Conservation (phyloP, 148 eudicot genomes). For the Cornus controversa region DNA sequence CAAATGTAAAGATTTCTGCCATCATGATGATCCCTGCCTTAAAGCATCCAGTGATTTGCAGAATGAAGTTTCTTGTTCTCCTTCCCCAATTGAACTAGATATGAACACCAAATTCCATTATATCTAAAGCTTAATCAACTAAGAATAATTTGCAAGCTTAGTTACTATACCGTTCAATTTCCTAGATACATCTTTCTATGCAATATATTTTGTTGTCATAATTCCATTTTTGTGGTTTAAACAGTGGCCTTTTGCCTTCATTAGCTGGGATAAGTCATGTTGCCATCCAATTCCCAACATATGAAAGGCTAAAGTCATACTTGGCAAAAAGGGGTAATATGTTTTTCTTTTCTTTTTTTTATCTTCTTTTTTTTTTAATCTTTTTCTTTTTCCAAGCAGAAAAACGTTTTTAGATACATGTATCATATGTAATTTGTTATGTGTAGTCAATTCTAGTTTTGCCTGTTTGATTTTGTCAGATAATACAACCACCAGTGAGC, state of each 20-base stretch:
- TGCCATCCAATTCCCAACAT: conserved; percentile 92
- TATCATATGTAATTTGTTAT: background rate
- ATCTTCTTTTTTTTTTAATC: background rate
- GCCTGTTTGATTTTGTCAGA: conserved; percentile 38
- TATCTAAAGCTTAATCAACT: background rate
- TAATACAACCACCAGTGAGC: conserved; percentile 54
- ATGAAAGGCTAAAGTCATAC: conserved; percentile 78
- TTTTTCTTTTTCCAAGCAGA: background rate
- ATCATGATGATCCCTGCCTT: background rate
- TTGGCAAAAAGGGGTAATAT: conserved; percentile 67
- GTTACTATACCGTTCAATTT: background rate
- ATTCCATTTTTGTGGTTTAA: conserved; percentile 22
- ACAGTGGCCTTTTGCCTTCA: conserved; percentile 95
- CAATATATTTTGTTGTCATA: background rate
- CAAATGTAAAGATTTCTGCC: background rate
- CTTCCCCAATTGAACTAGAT: background rate
- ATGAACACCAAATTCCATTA: background rate
- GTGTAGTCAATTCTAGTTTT: conserved; percentile 5
- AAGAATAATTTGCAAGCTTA: background rate
- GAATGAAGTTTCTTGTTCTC: background rate
- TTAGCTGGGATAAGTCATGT: conserved; percentile 89
- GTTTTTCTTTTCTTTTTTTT: conserved; percentile 1
- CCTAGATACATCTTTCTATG: background rate
- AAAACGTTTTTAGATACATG: background rate
- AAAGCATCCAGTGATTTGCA: background rate